phyloP scores from a whole-genome alignment of 805 yeast species.

The Maudiozyma pseudohumilis region DNA sequence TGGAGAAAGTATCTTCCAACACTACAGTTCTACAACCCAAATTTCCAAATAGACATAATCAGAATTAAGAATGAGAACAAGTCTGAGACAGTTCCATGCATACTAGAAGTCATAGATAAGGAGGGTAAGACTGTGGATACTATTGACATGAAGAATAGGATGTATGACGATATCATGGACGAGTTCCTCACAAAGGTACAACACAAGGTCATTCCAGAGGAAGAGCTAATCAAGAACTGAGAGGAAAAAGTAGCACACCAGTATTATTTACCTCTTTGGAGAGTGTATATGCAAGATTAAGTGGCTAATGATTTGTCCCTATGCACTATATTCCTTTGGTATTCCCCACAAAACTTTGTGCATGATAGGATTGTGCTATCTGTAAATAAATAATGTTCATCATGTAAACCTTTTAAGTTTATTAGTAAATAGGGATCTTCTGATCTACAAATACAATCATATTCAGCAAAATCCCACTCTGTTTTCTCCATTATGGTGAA shows the following conservation, averaged over 20 bases:
- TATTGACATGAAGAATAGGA: conserved; percentile 46
- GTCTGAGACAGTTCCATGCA: conserved; percentile 22
- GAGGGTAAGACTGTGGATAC: conserved; percentile 19
- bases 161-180: conserved; percentile 43
- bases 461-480: too few species aligned
- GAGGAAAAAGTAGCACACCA: not conserved
- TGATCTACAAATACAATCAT: too few species aligned
- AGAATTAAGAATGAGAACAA: conserved; percentile 36
- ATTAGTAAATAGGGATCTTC: too few species aligned
- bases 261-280: too few species aligned
- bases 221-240: conserved; percentile 30
- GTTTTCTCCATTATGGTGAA: too few species aligned
- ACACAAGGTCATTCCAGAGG: conserved; percentile 42
- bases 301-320: too few species aligned
- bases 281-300: too few species aligned
- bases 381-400: too few species aligned
- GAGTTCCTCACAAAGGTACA: conserved; percentile 42
- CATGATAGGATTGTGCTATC: too few species aligned
- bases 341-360: too few species aligned
- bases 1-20: conserved; percentile 71
- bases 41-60: conserved; percentile 47
- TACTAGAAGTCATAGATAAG: conserved; percentile 14
- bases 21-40: conserved; percentile 75
- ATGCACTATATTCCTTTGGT: too few species aligned
- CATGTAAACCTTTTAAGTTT: too few species aligned